Evolutionary conservation across 495 filamentous ascomycete genomes (phyloP).

Genomic region (Glarea lozoyensis): DNA sequence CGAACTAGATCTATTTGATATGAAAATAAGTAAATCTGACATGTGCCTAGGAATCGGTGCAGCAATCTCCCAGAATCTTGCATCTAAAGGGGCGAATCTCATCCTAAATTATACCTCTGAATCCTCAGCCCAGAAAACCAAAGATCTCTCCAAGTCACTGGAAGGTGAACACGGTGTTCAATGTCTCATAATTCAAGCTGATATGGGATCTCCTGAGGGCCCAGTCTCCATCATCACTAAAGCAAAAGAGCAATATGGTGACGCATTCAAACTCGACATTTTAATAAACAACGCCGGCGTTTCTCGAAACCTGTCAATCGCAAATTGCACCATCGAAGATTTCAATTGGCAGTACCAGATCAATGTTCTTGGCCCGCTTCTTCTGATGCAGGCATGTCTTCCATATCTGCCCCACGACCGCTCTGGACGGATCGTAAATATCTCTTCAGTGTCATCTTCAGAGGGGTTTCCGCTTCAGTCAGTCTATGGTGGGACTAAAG

Average conservation of each 20-base stretch:
- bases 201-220: slow-evolving; percentile 32
- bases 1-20: too few species aligned
- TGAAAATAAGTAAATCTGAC: too few species aligned
- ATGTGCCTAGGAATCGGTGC: slow-evolving; percentile 71
- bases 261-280: slow-evolving; percentile 67
- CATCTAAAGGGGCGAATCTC: slow-evolving; percentile 60
- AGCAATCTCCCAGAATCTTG: slow-evolving; percentile 72
- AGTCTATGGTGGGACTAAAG: slow-evolving; percentile 85
- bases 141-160: slow-evolving; percentile 28
- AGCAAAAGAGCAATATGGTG: slow-evolving; percentile 21
- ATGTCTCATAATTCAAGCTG: slow-evolving; percentile 31
- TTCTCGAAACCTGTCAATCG: slow-evolving; percentile 48
- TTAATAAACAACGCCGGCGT: slow-evolving; percentile 85
- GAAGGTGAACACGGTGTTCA: slow-evolving; percentile 26
- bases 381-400: slow-evolving; percentile 62
- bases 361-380: slow-evolving; percentile 80
- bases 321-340: slow-evolving; percentile 46
- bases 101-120: slow-evolving; percentile 67
- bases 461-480: slow-evolving; percentile 62
- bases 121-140: slow-evolving; percentile 33
- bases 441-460: slow-evolving; percentile 60
- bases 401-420: slow-evolving; percentile 67
- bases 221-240: slow-evolving; percentile 27
- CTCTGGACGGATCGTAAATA: slow-evolving; percentile 70
- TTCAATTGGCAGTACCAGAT: slow-evolving; percentile 67